Evolutionary conservation across 2,329 filamentous ascomycete genomes (phyloP).

Genomic region (Alternaria gaisen): DNA sequence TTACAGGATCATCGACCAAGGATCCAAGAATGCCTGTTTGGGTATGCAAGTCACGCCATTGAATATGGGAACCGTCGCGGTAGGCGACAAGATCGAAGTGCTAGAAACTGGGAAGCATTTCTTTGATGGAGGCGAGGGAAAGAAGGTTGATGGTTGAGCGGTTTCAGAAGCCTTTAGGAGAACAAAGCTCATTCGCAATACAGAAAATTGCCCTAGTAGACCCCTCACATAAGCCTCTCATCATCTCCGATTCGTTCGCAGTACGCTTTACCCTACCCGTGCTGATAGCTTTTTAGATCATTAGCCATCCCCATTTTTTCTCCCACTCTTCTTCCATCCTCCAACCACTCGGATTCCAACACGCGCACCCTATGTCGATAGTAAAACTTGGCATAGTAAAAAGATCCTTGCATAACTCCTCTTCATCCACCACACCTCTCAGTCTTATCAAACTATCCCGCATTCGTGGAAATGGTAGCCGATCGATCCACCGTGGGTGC

Average conservation of each 20-base stretch:
- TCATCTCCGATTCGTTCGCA: background rate
- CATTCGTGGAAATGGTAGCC: slow-evolving; percentile 54
- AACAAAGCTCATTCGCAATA: background rate
- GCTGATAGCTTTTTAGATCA: background rate
- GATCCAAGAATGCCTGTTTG: slow-evolving; percentile 67
- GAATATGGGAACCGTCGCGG: slow-evolving; percentile 37
- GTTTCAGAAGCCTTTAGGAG: background rate
- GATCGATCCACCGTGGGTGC: slow-evolving; percentile 53
- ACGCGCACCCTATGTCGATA: slow-evolving; percentile 34
- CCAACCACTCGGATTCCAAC: slow-evolving; percentile 50
- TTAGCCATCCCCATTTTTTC: slow-evolving; percentile 49
- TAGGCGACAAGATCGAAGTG: slow-evolving; percentile 47
- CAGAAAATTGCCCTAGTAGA: background rate
- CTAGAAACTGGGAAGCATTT: slow-evolving; percentile 45
- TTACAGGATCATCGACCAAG: slow-evolving; percentile 68
- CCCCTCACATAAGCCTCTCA: background rate
- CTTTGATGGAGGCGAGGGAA: slow-evolving; percentile 29
- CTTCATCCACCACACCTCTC: slow-evolving; percentile 46
- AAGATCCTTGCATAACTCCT: slow-evolving; percentile 49
- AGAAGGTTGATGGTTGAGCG: slow-evolving; percentile 17
- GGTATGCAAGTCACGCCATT: slow-evolving; percentile 72
- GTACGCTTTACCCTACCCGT: background rate
- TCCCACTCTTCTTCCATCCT: slow-evolving; percentile 46
- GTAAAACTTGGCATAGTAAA: slow-evolving; percentile 47
- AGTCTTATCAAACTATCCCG: slow-evolving; percentile 51